Conservation (phyloP, 2,329 filamentous ascomycete species). For the Myriosclerotinia curreyana region DNA sequence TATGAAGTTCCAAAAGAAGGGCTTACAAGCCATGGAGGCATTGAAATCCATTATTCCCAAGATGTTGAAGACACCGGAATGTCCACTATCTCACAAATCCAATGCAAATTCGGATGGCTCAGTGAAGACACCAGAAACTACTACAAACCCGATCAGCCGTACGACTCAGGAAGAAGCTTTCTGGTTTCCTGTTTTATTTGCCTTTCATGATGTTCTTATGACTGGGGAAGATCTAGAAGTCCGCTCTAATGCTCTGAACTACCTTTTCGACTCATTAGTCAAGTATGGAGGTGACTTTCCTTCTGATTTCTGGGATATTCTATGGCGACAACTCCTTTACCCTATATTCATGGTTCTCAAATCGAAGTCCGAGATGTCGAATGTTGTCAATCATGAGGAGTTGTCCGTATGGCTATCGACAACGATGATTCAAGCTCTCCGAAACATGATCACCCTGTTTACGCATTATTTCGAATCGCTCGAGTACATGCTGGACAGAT, state of each 20-base stretch:
- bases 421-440: conserved; percentile 96
- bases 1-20: conserved; percentile 97
- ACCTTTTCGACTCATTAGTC: conserved; percentile 92
- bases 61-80: conserved; percentile 95
- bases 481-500: conserved; percentile 98
- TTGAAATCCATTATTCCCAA: conserved; percentile 89
- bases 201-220: conserved; percentile 99
- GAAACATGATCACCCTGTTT: conserved; percentile 98
- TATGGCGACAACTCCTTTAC: conserved; percentile 95
- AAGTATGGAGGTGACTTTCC: conserved; percentile 90
- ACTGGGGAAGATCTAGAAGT: conserved; percentile 98
- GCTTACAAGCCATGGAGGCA: conserved; percentile 89
- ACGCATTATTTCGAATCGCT: conserved; percentile 97
- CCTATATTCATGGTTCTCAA: conserved; percentile 98
- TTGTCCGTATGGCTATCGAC: conserved; percentile 98
- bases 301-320: conserved; percentile 93
- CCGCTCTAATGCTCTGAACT: conserved; percentile 83
- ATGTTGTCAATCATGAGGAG: conserved; percentile 93
- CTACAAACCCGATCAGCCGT: conserved; percentile 61
- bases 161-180: conserved; percentile 95
- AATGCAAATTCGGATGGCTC: conserved; percentile 42
- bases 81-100: conserved; percentile 72
- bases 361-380: conserved; percentile 93
- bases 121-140: conserved; percentile 40
- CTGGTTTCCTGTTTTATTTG: conserved; percentile 97